Evolutionary conservation across 108 stramenopile genomes (phyloP).

Genomic region (Skeletonema potamos): DNA sequence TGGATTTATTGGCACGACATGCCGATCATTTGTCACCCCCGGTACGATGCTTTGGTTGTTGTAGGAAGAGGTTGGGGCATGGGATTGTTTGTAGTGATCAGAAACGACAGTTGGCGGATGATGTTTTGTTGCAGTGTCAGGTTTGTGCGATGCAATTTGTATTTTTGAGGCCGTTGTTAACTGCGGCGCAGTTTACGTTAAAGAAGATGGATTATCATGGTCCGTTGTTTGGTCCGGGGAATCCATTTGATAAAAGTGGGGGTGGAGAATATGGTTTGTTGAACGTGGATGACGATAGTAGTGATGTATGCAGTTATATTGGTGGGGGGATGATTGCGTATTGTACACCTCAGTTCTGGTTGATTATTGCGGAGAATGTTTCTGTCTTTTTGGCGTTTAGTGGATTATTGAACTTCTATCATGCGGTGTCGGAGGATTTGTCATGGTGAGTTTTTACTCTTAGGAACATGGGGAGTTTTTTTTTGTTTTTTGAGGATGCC

Average conservation of each 20-base stretch:
- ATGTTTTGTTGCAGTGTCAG: slow-evolving; percentile 87
- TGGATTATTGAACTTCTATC: slow-evolving; percentile 91
- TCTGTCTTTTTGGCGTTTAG: slow-evolving; percentile 86
- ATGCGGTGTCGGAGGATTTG: slow-evolving; percentile 85
- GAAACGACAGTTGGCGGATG: slow-evolving; percentile 62
- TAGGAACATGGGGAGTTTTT: neutral
- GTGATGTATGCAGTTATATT: neutral
- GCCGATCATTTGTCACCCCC: slow-evolving; percentile 46
- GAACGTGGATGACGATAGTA: neutral
- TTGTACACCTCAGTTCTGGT: slow-evolving; percentile 76
- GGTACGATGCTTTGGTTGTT: slow-evolving; percentile 44
- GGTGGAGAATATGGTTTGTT: neutral
- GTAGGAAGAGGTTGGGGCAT: slow-evolving; percentile 13
- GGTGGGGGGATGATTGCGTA: slow-evolving; percentile 61
- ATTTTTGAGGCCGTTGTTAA: slow-evolving; percentile 75
- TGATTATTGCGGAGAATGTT: slow-evolving; percentile 79
- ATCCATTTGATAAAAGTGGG: slow-evolving; percentile 6
- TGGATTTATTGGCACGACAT: slow-evolving; percentile 63
- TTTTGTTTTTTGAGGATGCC: too few species aligned
- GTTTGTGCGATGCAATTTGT: slow-evolving; percentile 92
- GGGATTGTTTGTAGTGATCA: slow-evolving; percentile 26
- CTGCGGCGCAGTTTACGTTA: slow-evolving; percentile 65
- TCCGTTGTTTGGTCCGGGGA: slow-evolving; percentile 41
- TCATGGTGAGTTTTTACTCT: slow-evolving; percentile 56
- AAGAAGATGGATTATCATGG: slow-evolving; percentile 75